These are phyloP conservation scores for Conoideocrella luteorostrata DNA, from an alignment of 2,329 filamentous ascomycete species.

Conservation along the genomic window DNA sequence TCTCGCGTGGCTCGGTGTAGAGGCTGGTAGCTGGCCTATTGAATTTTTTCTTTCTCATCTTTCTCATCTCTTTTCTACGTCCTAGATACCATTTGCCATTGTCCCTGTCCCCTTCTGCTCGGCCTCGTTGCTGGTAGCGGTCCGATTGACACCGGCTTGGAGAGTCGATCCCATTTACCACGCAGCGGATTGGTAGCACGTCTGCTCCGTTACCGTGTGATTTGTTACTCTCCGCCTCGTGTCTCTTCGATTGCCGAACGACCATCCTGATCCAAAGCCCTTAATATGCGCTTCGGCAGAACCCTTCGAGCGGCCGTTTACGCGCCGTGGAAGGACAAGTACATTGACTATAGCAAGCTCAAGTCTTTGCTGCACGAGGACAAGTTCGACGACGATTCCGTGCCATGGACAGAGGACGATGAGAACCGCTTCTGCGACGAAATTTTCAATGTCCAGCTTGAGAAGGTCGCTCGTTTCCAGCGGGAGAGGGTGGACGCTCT, in stretches of 20 bases:
- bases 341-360: conserved; percentile 93
- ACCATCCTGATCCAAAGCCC: background rate
- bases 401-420: conserved; percentile 85
- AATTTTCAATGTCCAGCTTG: conserved; percentile 86
- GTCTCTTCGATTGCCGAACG: background rate
- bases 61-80: background rate
- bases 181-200: no score
- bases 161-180: no score
- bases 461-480: conserved; percentile 91
- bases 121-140: no score
- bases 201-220: no score
- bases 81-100: no score
- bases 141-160: no score
- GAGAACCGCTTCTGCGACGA: conserved; percentile 93
- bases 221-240: no score
- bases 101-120: no score
- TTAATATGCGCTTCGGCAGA: conserved; percentile 81
- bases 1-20: background rate
- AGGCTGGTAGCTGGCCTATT: background rate
- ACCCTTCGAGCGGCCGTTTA: conserved; percentile 77
- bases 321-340: conserved; percentile 82
- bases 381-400: conserved; percentile 50
- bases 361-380: conserved; percentile 84
- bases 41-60: background rate
- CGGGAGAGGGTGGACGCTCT: conserved; percentile 61